Evolutionary conservation across 257 asterid species (phyloP).

Genomic region (Lantana camara): DNA sequence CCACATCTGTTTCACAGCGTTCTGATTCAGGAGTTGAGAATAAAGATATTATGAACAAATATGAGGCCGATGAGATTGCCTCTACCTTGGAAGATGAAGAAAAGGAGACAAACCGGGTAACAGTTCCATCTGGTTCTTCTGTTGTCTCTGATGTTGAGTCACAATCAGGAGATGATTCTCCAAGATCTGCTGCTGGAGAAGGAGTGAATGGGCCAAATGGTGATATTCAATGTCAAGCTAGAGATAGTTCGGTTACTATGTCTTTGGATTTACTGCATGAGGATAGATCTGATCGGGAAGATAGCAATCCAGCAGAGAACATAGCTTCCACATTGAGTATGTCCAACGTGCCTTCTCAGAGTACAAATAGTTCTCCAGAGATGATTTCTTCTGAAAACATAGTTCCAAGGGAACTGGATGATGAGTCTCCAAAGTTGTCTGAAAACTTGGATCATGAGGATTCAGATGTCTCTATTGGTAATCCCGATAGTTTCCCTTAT

Average conservation of each 20-base stretch:
- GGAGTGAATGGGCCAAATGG: constrained; percentile 29
- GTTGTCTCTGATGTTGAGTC: constrained; percentile 19
- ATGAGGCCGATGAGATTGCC: constrained; percentile 28
- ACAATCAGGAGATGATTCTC: constrained; percentile 32
- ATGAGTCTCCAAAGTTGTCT: constrained; percentile 7
- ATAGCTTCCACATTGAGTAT: constrained; percentile 14
- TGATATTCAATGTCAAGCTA: constrained; percentile 23
- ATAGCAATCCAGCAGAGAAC: constrained; percentile 19
- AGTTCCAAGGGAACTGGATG: not conserved
- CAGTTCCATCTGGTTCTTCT: constrained; percentile 24
- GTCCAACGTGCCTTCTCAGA: constrained; percentile 6
- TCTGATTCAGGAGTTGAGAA: constrained; percentile 31
- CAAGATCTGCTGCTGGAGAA: constrained; percentile 24
- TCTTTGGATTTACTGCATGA: constrained; percentile 25
- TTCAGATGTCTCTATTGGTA: constrained; percentile 9
- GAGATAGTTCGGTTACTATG: constrained; percentile 21
- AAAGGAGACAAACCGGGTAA: constrained; percentile 22
- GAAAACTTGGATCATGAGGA: constrained; percentile 19
- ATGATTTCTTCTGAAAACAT: constrained; percentile 22
- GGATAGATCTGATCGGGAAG: constrained; percentile 22
- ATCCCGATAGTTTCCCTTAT: constrained; percentile 6
- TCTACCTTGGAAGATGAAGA: constrained; percentile 22
- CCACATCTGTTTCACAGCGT: constrained; percentile 23
- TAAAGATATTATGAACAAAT: constrained; percentile 27
- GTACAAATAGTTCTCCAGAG: constrained; percentile 22